Evolutionary conservation across 257 asterid genomes (phyloP).

Genomic region (Solanum pennellii): DNA sequence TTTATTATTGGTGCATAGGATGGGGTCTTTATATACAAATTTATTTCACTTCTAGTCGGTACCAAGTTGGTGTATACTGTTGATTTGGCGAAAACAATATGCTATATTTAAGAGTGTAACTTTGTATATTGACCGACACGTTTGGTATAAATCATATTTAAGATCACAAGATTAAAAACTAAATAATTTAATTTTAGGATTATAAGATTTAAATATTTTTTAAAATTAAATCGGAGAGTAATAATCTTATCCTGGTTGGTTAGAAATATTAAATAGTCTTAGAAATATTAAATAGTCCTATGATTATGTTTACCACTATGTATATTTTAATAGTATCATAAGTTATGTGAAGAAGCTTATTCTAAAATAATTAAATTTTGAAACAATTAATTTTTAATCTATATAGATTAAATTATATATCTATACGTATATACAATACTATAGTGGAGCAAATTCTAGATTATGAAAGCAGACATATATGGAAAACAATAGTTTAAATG

Average conservation of each 20-base stretch:
- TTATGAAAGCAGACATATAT: neutral
- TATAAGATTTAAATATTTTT: too few species aligned
- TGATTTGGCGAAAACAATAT: neutral
- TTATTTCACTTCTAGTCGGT: neutral
- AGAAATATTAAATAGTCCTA: too few species aligned
- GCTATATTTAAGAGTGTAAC: neutral
- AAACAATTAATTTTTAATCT: too few species aligned
- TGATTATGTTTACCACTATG: too few species aligned
- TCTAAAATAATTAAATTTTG: too few species aligned
- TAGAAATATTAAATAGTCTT: too few species aligned
- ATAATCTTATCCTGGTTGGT: too few species aligned
- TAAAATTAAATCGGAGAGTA: too few species aligned
- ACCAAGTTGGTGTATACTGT: neutral
- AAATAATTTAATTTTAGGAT: too few species aligned
- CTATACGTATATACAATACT: neutral
- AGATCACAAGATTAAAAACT: fast-evolving
- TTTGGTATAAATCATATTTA: too few species aligned
- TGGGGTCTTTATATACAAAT: constrained; percentile 2
- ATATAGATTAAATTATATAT: neutral
- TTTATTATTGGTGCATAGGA: neutral
- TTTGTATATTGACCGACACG: neutral
- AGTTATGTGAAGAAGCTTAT: too few species aligned
- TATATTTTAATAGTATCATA: too few species aligned
- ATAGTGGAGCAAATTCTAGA: neutral
- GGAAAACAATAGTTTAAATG: neutral